Evolutionary conservation across 139 green algal genomes (phyloP).

Genomic region (Desmodesmus armatus): DNA sequence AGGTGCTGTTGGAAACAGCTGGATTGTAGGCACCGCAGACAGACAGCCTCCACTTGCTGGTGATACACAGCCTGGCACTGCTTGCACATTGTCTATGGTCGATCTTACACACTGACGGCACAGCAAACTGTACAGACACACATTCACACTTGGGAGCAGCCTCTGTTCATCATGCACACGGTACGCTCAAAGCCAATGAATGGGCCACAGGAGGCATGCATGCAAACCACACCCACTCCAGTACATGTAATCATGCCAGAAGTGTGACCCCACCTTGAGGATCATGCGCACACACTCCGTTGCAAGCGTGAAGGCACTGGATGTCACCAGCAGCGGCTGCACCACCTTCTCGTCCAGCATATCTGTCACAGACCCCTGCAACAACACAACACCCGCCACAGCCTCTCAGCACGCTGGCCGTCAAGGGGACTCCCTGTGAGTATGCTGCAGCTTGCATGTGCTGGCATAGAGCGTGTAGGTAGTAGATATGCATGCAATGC

Average conservation of each 20-base stretch:
- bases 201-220: background rate
- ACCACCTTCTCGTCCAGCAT: constrained; percentile 98
- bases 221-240: background rate
- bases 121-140: background rate
- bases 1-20: background rate
- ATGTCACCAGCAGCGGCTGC: constrained; percentile 96
- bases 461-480: too few relatives aligned
- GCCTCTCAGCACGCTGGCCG: too few relatives aligned
- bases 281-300: constrained; percentile 98
- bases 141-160: background rate
- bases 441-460: too few relatives aligned
- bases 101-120: background rate
- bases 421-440: too few relatives aligned
- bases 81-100: background rate
- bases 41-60: background rate
- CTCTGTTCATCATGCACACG: background rate
- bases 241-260: background rate
- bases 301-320: constrained; percentile 90
- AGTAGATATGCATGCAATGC: too few relatives aligned
- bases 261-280: constrained; percentile 80
- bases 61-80: background rate
- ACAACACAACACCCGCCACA: too few relatives aligned
- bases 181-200: background rate
- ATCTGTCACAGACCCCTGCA: constrained; percentile 88
- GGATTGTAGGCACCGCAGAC: background rate